Base-by-base conservation (phyloP, 2,329 filamentous ascomycete species). In the Aspergillus proliferans region DNA sequence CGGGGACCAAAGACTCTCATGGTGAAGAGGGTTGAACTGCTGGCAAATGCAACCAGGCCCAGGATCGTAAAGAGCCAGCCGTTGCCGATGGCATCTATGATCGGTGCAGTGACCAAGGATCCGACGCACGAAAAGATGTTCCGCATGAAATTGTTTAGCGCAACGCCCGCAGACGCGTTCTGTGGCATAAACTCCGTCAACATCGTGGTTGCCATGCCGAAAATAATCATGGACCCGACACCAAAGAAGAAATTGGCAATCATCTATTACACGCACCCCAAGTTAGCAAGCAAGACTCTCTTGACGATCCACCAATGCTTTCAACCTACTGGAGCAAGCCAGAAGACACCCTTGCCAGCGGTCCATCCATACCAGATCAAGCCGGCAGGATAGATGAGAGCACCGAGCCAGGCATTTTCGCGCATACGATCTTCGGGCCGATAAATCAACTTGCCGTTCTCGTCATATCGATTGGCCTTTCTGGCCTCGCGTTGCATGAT, bases 161-260 rank as follows among this genome's bases (percentile, higher is more conserved):
- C 88, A 3, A 92, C 86, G 1, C 87, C 87, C 9, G 80, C 80
- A 3, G 83, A 86, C 45, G 84, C 85, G 53, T 79, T 77, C 39
- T 81, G 77, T 12, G 86, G 86, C 76, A 92, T 85, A 62, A 92
- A 90, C 62, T 93, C 88, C 0, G 88, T 92, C 56, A 93, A 73
- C 86, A 93, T 90, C 0, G 88, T 93, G 0, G 87, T 90, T 0
- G 81, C 76, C 57, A 82, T 78, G 44, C 81, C 79, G 69, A 88
- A 90, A 26, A 90, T 83, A 3, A 93, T 75, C 88, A 94, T 93
- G 28, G 80, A 85, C 2, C 85, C 84, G 3, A 87, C 58, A 14
- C 88, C 88, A 59, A 92, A 93, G 63, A 85, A 79, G 65, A 88
- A 86, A 39, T 84, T 83, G 21, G 83, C 82, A 36, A 86, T 74